Conservation (phyloP, 1,139 yeast genomes). For the Pneumocystis canis region DNA sequence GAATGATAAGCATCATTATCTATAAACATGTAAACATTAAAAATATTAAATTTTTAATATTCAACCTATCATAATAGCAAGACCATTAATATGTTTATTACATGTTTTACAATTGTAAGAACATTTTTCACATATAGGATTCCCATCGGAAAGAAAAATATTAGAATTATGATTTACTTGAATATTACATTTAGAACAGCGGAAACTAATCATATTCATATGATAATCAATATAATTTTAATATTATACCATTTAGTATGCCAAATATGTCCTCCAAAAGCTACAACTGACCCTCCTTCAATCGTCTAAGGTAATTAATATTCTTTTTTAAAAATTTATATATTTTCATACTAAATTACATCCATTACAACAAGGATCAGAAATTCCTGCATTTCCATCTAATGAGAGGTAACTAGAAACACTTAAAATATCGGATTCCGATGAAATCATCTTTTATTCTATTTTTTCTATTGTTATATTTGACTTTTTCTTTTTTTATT, state of each 20-base stretch:
- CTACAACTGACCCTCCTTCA: constrained; percentile 13
- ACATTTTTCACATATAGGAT: constrained; percentile 77
- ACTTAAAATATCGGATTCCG: background rate
- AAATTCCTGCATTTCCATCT: background rate
- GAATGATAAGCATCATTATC: constrained; percentile 92
- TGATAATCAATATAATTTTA: background rate
- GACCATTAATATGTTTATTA: constrained; percentile 77
- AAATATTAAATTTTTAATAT: background rate
- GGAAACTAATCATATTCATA: constrained; percentile 31
- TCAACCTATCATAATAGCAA: constrained; percentile 65
- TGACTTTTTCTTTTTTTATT: background rate
- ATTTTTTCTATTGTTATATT: background rate
- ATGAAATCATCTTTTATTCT: background rate
- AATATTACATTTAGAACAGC: constrained; percentile 69
- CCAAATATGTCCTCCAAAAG: constrained; percentile 35
- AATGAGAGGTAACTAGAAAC: background rate
- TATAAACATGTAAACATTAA: background rate
- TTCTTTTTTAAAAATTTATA: background rate
- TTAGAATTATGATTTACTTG: constrained; percentile 76
- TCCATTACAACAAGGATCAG: constrained; percentile 1
- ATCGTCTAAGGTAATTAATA: constrained; percentile 1
- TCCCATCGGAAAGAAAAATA: constrained; percentile 86
- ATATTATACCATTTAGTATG: constrained; percentile 53
- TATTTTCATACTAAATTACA: background rate
- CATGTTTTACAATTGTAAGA: constrained; percentile 82